These are phyloP conservation scores for Populus nigra DNA, from an alignment of 345 rosid genomes.

Conservation along the genomic window DNA sequence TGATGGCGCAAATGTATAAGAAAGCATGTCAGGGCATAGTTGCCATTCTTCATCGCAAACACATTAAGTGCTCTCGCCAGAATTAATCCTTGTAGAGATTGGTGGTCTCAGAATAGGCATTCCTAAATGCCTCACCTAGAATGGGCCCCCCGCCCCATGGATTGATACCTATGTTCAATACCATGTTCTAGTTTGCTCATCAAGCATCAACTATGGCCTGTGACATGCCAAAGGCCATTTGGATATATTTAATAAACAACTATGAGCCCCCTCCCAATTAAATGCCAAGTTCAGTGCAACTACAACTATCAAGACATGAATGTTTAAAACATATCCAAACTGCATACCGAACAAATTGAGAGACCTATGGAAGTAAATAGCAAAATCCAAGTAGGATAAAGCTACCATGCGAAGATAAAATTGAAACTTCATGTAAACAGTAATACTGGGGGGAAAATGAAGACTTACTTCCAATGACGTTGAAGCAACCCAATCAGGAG, in stretches of 20 bases:
- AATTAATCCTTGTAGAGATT: not conserved
- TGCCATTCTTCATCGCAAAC: not conserved
- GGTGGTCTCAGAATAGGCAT: not conserved
- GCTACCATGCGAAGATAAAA: not conserved
- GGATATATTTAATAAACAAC: too few relatives aligned
- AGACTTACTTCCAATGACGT: constrained; percentile 47
- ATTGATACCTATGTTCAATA: not conserved
- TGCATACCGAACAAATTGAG: not conserved
- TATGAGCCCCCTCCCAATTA: too few relatives aligned
- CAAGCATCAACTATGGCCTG: not conserved
- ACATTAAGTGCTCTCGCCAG: not conserved
- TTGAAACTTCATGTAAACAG: not conserved
- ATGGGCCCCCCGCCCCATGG: not conserved
- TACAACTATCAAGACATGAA: not conserved
- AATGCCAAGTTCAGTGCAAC: too few relatives aligned
- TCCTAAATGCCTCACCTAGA: not conserved
- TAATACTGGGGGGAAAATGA: not conserved
- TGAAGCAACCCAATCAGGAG: constrained; percentile 63
- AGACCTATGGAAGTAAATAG: not conserved
- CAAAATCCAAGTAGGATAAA: not conserved
- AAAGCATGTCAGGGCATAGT: not conserved
- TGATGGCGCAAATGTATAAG: not conserved
- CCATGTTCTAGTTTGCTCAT: not conserved
- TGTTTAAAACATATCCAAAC: not conserved
- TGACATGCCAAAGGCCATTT: not conserved